Base-by-base conservation (phyloP, 495 filamentous ascomycete species). In the Massariosphaeria phaeospora region DNA sequence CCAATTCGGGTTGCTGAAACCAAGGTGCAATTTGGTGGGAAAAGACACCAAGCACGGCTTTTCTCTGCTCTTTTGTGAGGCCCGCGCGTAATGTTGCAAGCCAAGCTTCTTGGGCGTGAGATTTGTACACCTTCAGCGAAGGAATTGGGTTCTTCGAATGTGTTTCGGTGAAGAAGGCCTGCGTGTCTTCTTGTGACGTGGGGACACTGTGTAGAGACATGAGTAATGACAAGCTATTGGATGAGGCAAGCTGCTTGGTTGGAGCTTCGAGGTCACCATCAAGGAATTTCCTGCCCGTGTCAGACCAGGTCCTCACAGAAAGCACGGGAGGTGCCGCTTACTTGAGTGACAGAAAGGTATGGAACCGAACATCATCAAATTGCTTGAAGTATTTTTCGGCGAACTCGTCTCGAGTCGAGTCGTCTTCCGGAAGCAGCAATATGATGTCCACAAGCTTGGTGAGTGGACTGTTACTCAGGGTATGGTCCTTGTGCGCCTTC, bases 331-430 rank as follows among this genome's bases (percentile, higher is more conserved):
- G 3, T 7, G 18, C 2, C n/a, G 77, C 83, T 31, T 79, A 90
- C 87, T 75, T 72, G 36, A 91, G 72, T 26, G 77, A 76, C 41
- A 78, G 68, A 61, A 95, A 88, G 7, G 88, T 88, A 63, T 86
- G 85, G 66, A 82, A 95, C 52, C 89, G 72, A 51, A 96, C 75
- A 72, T 98, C 93, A 50, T 95, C 86, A 66, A 84, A 91, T 55
- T 80, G 72, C 54, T 85, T 82, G 31, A 91, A 67, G 61, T 84
- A 96, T 49, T 88, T 86, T 42, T 85, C 75, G 20, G 83, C 72
- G 58, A 91, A 96, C 46, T 88, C 84, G 24, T 81, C 68, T 40
- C 79, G 82, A 40, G 84, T 66, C 29, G 76, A 72, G 10, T 83
- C 75, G 7, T 74, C 74, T 13, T 78, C 66, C 8, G 72, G 73